Evolutionary conservation across 2,329 filamentous ascomycete genomes (phyloP), one percentile per base, ranked within the genome.

Genomic region (Colletotrichum paranaense): DNA sequence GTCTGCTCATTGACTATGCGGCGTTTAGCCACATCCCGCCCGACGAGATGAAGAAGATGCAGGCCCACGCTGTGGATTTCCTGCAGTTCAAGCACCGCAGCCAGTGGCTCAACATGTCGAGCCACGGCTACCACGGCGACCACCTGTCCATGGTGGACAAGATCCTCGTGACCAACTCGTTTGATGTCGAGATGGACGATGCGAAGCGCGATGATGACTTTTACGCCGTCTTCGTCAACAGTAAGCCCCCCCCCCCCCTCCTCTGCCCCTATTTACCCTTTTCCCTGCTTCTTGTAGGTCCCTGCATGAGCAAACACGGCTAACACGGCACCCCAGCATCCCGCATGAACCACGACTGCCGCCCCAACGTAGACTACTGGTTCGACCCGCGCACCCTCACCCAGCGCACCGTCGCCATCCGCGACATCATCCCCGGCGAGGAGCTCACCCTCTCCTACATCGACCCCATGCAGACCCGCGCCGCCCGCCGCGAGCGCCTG

Each of bases 391-490:
- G 78, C 4, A 82, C 81, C 1, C 78, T 86, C 49, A 80, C 81
- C 3, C 84, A 86, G 68, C 79, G 81, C 69, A 78, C 84, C 49
- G 80, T 82, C 62, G 85, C 83, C 42, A 77, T 81, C 12, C 80
- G 84, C 1, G 80, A 82, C 68, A 86, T 86, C 73, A 56, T 68
- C 4, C 79, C 83, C 0, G 85, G 85, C 35, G 84, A 85, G 73
- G 85, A 86, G 77, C 80, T 86, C 63, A 85, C 83, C 19, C 76
- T 86, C 66, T 83, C 83, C 0, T 86, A 86, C 76, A 82, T 86
- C 38, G 78, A 83, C 79, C 82, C 81, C 22, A 67, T 82, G 26
- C 76, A 79, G 76, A 16, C 75, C n/a, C 78, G 79, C n/a, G 73
- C 53, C 52, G 35, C 74, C 72, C 82, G 85, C 5, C 72, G 78